phyloP scores from a whole-genome alignment of 164 flowering plant genomes.

The Umbellularia californica region DNA sequence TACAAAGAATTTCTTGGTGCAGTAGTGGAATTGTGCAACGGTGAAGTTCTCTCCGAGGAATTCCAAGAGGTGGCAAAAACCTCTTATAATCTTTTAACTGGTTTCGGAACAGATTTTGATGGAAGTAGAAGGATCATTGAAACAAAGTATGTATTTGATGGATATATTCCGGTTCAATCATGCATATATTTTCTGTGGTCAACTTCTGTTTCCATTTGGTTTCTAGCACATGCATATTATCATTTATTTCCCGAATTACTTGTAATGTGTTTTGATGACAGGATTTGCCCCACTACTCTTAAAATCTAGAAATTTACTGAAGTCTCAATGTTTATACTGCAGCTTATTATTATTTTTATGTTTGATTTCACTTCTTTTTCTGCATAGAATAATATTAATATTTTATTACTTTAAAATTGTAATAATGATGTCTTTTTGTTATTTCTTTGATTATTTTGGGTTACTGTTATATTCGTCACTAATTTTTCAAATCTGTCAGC shows the following conservation, averaged over 20 bases:
- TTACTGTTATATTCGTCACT: not conserved
- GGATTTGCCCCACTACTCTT: too few relatives aligned
- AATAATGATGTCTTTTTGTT: not conserved
- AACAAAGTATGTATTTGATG: conserved; percentile 49
- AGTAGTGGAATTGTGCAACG: conserved; percentile 69
- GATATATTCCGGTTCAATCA: not conserved
- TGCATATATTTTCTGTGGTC: not conserved
- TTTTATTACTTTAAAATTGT: not conserved
- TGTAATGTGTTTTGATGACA: not conserved
- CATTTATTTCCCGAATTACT: not conserved
- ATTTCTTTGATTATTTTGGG: not conserved
- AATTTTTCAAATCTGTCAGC: not conserved
- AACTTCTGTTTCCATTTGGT: not conserved
- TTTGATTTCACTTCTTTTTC: not conserved
- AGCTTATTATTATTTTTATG: not conserved
- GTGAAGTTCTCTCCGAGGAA: conserved; percentile 68
- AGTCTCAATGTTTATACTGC: not conserved
- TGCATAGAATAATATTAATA: not conserved
- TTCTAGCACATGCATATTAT: not conserved
- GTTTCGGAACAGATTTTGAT: conserved; percentile 24
- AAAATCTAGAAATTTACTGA: not conserved
- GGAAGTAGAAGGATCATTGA: conserved; percentile 27
- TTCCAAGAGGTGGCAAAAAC: conserved; percentile 63
- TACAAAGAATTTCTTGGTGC: conserved; percentile 73
- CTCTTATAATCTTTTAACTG: conserved; percentile 47